Evolutionary conservation across 495 filamentous ascomycete genomes (phyloP).

Genomic region (Penicillium samsonianum): DNA sequence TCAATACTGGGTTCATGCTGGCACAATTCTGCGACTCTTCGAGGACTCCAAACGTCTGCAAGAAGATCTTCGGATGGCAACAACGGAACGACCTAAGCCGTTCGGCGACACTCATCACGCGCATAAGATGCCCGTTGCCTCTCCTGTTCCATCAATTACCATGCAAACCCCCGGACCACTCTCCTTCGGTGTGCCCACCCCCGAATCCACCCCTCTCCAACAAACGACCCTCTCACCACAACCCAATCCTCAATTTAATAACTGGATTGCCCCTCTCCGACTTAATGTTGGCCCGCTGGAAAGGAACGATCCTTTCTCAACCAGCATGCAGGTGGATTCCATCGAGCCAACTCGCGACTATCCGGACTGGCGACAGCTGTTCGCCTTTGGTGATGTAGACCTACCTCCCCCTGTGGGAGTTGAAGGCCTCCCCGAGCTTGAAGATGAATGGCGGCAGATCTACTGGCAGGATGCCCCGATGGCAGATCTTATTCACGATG

Average conservation of each 20-base stretch:
- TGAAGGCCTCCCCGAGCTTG: slow-evolving; percentile 45
- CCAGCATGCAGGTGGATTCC: slow-evolving; percentile 34
- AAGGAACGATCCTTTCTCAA: slow-evolving; percentile 28
- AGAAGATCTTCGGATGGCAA: slow-evolving; percentile 45
- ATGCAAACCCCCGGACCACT: slow-evolving; percentile 30
- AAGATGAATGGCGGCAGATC: slow-evolving; percentile 52
- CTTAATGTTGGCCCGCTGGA: slow-evolving; percentile 34
- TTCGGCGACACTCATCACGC: slow-evolving; percentile 26
- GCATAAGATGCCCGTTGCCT: slow-evolving; percentile 24
- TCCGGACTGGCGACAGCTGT: slow-evolving; percentile 50
- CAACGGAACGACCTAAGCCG: slow-evolving; percentile 40
- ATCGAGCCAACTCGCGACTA: slow-evolving; percentile 42
- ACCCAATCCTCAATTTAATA: slow-evolving; percentile 34
- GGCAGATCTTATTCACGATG: slow-evolving; percentile 47
- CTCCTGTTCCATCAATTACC: slow-evolving; percentile 23
- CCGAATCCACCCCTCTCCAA: slow-evolving; percentile 35
- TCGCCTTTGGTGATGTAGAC: slow-evolving; percentile 46
- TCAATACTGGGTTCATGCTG: slow-evolving; percentile 49
- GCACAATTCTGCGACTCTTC: slow-evolving; percentile 48
- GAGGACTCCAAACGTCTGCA: slow-evolving; percentile 50
- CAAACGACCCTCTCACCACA: slow-evolving; percentile 31
- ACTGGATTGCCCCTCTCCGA: slow-evolving; percentile 39
- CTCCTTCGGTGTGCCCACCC: slow-evolving; percentile 41
- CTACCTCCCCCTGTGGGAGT: slow-evolving; percentile 43
- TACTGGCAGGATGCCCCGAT: slow-evolving; percentile 52